These are phyloP conservation scores for Vaccinium macrocarpon DNA, from an alignment of 148 eudicot species.

Conservation along the genomic window DNA sequence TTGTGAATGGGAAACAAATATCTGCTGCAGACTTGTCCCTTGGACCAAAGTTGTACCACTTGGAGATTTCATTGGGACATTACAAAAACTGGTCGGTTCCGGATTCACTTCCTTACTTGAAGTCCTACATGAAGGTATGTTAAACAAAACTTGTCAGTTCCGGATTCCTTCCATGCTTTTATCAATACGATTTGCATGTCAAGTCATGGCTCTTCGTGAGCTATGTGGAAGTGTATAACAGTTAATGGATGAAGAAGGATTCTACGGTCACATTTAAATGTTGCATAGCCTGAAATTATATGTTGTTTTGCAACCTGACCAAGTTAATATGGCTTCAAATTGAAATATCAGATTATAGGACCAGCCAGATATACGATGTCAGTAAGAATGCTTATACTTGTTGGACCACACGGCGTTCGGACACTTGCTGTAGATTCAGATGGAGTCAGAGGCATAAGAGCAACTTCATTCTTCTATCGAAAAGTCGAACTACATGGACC, in stretches of 20 bases:
- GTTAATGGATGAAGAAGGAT: neutral
- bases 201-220: neutral
- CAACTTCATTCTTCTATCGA: neutral
- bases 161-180: neutral
- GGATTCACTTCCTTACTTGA: slow-evolving; percentile 63
- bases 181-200: neutral
- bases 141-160: neutral
- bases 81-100: slow-evolving; percentile 88
- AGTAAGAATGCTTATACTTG: neutral
- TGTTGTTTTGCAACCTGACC: neutral
- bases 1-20: slow-evolving; percentile 64
- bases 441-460: neutral
- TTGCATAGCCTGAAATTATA: neutral
- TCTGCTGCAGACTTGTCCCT: slow-evolving; percentile 87
- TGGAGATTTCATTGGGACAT: slow-evolving; percentile 79
- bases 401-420: neutral
- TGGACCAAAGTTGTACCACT: slow-evolving; percentile 91
- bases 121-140: slow-evolving; percentile 84
- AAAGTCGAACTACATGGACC: neutral
- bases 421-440: neutral
- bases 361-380: neutral
- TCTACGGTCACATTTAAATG: neutral
- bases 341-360: neutral
- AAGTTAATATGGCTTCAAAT: neutral
- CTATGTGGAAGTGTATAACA: neutral